Percentiles rank a stretch among this genome's conserved stretches.
Conservation (phyloP, 2,329 filamentous ascomycete genomes). For the Penicillium sp. region DNA sequence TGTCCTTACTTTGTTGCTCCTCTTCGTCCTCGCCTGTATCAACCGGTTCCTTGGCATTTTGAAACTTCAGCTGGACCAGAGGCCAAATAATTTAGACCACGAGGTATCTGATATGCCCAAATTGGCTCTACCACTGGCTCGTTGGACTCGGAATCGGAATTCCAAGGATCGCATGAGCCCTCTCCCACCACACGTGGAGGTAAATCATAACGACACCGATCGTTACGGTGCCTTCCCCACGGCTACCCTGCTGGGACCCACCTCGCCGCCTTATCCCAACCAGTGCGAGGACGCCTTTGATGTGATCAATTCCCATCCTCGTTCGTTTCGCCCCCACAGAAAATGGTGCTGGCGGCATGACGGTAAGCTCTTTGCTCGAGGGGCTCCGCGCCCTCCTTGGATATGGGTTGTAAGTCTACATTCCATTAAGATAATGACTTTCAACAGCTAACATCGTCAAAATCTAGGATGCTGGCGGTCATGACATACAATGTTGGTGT, state of each 20-base stretch:
- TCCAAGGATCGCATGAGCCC: neutral
- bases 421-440: too few species aligned
- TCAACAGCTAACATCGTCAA: too few species aligned
- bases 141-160: neutral
- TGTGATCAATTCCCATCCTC: neutral
- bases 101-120: neutral
- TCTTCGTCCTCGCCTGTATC: neutral
- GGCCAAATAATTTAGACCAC: neutral
- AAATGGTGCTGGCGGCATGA: neutral
- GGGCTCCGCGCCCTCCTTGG: neutral
- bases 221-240: neutral
- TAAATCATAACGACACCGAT: neutral
- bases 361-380: neutral
- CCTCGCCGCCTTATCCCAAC: neutral
- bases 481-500: neutral
- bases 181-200: neutral
- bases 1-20: neutral
- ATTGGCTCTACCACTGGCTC: neutral
- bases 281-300: neutral
- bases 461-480: neutral
- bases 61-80: neutral
- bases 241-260: neutral
- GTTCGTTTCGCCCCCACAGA: neutral
- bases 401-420: neutral
- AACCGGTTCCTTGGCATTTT: neutral